These are phyloP conservation scores for Allium sativum DNA, from an alignment of 106 monocot species.

Conservation along the genomic window DNA sequence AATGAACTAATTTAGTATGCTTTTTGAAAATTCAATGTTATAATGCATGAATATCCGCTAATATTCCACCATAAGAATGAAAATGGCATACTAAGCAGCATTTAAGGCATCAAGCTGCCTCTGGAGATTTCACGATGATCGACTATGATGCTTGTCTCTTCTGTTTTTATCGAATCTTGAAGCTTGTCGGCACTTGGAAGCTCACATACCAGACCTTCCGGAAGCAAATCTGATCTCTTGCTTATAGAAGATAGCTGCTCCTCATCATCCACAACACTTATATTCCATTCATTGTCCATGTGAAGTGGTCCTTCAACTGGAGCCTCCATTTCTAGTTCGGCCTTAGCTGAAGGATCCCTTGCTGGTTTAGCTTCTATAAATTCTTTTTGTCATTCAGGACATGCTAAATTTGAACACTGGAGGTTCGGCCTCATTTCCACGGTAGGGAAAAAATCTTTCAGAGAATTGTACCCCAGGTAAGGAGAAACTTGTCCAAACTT, in stretches of 20 bases:
- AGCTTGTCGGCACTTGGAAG: too few species aligned
- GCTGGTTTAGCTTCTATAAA: constrained; percentile 67
- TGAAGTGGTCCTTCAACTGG: constrained; percentile 52
- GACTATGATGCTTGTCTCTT: too few species aligned
- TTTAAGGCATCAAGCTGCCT: too few species aligned
- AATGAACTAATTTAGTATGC: too few species aligned
- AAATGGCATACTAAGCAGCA: too few species aligned
- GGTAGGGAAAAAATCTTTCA: constrained; percentile 88
- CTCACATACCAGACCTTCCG: too few species aligned
- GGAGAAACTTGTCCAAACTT: constrained; percentile 96
- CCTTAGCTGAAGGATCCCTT: constrained; percentile 79
- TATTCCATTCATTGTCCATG: constrained; percentile 91
- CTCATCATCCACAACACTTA: constrained; percentile 70
- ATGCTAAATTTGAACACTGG: constrained; percentile 83
- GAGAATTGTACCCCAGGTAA: constrained; percentile 96
- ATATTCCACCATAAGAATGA: too few species aligned
- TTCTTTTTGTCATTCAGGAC: constrained; percentile 83
- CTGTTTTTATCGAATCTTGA: too few species aligned
- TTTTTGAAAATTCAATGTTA: too few species aligned
- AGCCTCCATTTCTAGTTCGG: constrained; percentile 61
- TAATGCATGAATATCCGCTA: too few species aligned
- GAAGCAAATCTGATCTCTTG: constrained; percentile 27
- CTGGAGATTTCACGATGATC: too few species aligned
- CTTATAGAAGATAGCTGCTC: constrained; percentile 15
- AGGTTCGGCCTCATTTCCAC: constrained; percentile 96